Evolutionary conservation across 2,329 filamentous ascomycete species (phyloP).

Genomic region (Claviceps arundinis): DNA sequence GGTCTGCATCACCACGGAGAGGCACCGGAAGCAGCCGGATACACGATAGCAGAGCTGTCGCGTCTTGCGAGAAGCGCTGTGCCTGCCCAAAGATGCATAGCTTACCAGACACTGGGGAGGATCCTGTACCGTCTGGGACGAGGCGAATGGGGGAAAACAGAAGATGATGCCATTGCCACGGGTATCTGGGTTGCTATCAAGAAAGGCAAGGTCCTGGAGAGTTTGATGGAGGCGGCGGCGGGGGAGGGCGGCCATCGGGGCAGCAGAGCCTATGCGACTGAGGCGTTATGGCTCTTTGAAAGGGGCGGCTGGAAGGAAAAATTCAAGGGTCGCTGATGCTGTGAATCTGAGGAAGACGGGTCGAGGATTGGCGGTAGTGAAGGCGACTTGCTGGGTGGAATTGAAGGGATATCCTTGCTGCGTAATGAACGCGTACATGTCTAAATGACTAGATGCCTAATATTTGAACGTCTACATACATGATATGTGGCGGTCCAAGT

Average conservation of each 20-base stretch:
- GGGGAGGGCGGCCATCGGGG: conserved; percentile 60
- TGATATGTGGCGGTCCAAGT: no score
- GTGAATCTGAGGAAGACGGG: neutral
- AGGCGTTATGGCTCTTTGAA: conserved; percentile 75
- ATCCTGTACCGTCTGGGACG: conserved; percentile 71
- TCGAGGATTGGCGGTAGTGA: no score
- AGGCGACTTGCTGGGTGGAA: no score
- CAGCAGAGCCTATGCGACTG: conserved; percentile 70
- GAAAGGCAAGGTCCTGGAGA: conserved; percentile 63
- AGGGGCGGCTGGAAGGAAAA: conserved; percentile 58
- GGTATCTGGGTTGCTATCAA: conserved; percentile 76
- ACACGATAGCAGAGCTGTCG: conserved; percentile 79
- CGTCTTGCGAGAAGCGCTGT: conserved; percentile 69
- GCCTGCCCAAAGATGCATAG: conserved; percentile 76
- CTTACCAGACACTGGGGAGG: conserved; percentile 80
- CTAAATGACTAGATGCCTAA: no score
- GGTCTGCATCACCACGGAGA: conserved; percentile 90
- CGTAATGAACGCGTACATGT: no score
- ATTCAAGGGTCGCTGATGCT: conserved; percentile 36
- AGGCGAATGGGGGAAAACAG: conserved; percentile 51
- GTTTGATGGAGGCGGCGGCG: conserved; percentile 62
- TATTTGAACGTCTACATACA: no score
- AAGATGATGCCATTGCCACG: conserved; percentile 49
- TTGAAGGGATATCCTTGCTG: no score
- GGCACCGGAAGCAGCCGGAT: conserved; percentile 85